Evolutionary conservation across 352 stramenopile species (phyloP).

Genomic region (Thraustochytrium striatum): DNA sequence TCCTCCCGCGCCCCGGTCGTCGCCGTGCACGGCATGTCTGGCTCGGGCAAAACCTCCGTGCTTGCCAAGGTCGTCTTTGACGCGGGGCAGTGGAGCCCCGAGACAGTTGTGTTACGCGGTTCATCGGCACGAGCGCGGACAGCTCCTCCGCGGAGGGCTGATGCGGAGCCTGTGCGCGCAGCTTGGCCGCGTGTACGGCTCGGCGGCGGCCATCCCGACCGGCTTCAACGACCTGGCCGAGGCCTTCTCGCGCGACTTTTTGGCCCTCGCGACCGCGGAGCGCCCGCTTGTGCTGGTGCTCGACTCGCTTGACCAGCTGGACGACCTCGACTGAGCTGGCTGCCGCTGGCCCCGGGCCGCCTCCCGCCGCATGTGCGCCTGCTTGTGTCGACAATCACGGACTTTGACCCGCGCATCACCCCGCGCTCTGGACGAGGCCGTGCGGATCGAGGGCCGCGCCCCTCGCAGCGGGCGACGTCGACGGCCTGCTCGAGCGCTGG

Average conservation of each 20-base stretch:
- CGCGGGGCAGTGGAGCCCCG: background rate
- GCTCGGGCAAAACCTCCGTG: slow-evolving; percentile 21
- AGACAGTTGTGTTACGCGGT: background rate
- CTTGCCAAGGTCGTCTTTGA: background rate
- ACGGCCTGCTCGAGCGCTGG: slow-evolving; percentile 12
- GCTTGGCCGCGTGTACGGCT: background rate
- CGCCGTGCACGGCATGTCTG: slow-evolving; percentile 18
- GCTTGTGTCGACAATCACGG: background rate
- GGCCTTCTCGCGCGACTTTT: slow-evolving; percentile 1
- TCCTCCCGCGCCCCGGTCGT: background rate
- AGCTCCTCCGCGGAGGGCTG: background rate
- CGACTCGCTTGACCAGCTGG: slow-evolving; percentile 41
- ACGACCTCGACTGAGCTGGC: background rate
- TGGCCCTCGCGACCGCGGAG: background rate
- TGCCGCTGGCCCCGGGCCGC: background rate
- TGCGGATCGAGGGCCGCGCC: background rate
- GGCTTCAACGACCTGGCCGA: slow-evolving; percentile 8
- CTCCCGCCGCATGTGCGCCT: background rate
- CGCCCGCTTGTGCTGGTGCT: slow-evolving; percentile 6
- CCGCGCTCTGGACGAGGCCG: background rate
- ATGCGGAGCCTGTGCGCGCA: slow-evolving; percentile 10
- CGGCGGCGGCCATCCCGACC: background rate
- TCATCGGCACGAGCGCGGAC: slow-evolving; percentile 22
- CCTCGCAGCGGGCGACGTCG: background rate
- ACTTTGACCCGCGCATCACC: background rate